These are phyloP conservation scores for Chrysanthemum lavandulifolium DNA, from an alignment of 129 eudicot genomes.

Conservation along the genomic window DNA sequence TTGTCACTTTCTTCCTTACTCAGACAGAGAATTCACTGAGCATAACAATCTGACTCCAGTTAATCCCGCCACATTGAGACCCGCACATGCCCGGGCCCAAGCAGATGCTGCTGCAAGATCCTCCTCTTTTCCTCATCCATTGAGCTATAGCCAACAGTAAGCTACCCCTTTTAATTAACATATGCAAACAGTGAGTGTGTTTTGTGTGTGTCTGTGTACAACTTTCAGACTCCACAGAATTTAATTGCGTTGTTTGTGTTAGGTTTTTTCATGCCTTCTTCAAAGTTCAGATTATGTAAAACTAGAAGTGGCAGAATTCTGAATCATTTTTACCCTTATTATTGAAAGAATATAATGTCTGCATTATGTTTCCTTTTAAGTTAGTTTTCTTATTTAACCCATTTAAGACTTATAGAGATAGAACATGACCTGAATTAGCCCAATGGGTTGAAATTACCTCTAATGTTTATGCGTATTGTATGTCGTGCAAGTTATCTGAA, in stretches of 20 bases:
- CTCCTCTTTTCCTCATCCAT: slow-evolving; percentile 37
- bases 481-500: neutral
- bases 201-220: neutral
- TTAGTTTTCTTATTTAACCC: neutral
- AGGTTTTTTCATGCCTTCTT: no score
- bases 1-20: slow-evolving; percentile 40
- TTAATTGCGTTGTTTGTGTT: neutral
- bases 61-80: slow-evolving; percentile 35
- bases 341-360: no score
- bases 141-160: slow-evolving; percentile 44
- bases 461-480: neutral
- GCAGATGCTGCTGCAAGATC: slow-evolving; percentile 33
- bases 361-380: neutral
- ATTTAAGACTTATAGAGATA: neutral
- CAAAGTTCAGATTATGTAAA: no score
- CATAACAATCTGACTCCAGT: slow-evolving; percentile 29
- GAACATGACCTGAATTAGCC: neutral
- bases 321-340: neutral
- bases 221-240: neutral
- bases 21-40: slow-evolving; percentile 32
- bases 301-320: neutral
- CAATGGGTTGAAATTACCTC: neutral
- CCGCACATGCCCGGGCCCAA: slow-evolving; percentile 26
- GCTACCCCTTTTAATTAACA: slow-evolving; percentile 6
- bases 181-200: neutral